Conservation (phyloP, 768 basidiomycete species). For the Cystobasidium ongulense region DNA sequence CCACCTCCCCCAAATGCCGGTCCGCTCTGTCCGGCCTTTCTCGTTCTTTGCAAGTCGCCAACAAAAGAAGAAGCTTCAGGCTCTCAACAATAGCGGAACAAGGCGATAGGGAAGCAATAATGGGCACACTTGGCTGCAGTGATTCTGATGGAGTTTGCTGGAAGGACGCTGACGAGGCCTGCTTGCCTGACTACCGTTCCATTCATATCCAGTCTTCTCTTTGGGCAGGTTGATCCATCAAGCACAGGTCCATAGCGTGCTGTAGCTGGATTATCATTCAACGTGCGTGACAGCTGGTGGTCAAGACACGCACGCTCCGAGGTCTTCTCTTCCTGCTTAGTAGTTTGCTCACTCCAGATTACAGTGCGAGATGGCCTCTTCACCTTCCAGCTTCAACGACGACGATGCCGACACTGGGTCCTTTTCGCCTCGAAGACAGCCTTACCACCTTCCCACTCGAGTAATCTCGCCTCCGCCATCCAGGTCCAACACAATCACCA, state of each 20-base stretch:
- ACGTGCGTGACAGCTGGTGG: neutral
- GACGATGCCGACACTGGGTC: neutral
- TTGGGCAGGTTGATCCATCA: neutral
- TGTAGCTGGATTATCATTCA: constrained; percentile 3
- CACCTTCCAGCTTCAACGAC: neutral
- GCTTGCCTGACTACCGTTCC: neutral
- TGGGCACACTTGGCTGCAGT: too few relatives aligned
- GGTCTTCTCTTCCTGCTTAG: neutral
- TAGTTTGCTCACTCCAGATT: neutral
- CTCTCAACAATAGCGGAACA: neutral
- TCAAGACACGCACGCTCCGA: neutral
- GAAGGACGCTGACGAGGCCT: neutral
- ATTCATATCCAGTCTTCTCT: neutral
- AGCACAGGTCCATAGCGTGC: neutral
- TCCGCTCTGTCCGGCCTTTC: neutral
- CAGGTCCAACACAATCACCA: neutral
- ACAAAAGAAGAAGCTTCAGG: neutral
- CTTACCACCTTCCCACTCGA: constrained; percentile 13
- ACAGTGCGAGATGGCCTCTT: neutral
- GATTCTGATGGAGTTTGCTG: too few relatives aligned
- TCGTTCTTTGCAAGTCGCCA: neutral
- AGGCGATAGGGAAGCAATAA: neutral
- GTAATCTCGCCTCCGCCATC: constrained; percentile 1
- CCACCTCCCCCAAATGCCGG: too few relatives aligned
- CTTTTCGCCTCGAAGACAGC: neutral